A percentile compares a stretch with the other conserved stretches of the same genome.
These are phyloP conservation scores for Xerocomus spinulosus DNA, from an alignment of 768 basidiomycete species.

Conservation along the genomic window DNA sequence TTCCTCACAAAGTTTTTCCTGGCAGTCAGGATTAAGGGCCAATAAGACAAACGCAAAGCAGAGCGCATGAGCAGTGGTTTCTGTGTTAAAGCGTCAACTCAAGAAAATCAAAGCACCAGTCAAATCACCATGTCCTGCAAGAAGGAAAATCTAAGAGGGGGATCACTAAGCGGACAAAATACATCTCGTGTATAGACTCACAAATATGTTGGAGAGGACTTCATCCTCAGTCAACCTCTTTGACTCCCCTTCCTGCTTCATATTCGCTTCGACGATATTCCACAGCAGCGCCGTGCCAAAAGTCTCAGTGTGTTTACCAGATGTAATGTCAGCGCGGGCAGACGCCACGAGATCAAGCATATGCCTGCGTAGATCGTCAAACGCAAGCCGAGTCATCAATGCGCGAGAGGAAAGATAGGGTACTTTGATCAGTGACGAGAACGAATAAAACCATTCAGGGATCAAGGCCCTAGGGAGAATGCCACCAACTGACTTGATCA, in stretches of 20 bases:
- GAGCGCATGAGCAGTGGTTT: slow-evolving; percentile 45
- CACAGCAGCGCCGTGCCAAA: slow-evolving; percentile 38
- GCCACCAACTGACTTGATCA: slow-evolving; percentile 16
- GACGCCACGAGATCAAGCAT: slow-evolving; percentile 39
- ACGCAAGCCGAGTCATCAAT: slow-evolving; percentile 28
- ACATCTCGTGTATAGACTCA: slow-evolving; percentile 20
- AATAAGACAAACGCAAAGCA: slow-evolving; percentile 41
- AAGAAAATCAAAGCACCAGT: background rate
- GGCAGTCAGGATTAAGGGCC: slow-evolving; percentile 48
- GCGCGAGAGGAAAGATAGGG: slow-evolving; percentile 35
- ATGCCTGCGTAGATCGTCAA: slow-evolving; percentile 35
- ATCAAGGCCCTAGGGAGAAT: slow-evolving; percentile 29
- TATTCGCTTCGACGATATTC: slow-evolving; percentile 47
- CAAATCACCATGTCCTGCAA: slow-evolving; percentile 45
- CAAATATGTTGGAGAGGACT: slow-evolving; percentile 46
- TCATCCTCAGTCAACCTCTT: slow-evolving; percentile 41
- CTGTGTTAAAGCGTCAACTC: slow-evolving; percentile 25
- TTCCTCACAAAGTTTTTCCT: slow-evolving; percentile 44
- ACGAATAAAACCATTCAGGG: slow-evolving; percentile 32
- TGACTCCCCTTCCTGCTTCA: slow-evolving; percentile 30
- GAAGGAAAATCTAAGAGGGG: slow-evolving; percentile 36
- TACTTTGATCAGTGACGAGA: slow-evolving; percentile 25
- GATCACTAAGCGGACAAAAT: background rate
- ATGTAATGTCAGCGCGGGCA: slow-evolving; percentile 34
- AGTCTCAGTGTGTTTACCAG: slow-evolving; percentile 18